Evolutionary conservation across 225 moss, liverwort and hornwort species (phyloP), one percentile per base, ranked within the genome.

Genomic region (Takakia lepidozioides): DNA sequence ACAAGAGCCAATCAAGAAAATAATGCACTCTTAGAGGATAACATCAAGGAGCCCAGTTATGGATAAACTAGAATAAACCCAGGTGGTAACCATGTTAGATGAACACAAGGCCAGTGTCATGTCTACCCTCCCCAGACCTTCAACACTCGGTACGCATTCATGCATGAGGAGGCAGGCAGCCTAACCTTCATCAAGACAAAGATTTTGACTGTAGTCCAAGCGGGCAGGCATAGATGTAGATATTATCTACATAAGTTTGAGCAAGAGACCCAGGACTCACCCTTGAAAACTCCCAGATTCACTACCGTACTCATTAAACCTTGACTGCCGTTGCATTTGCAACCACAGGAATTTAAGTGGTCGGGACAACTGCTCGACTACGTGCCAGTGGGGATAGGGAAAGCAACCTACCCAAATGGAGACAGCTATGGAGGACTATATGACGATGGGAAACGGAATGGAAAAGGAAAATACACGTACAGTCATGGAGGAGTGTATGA

Each of bases 371-470:
- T 85, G 19, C 68, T 67, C 45, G 87, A 92, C 60, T 92, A 79
- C 75, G 79, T 92, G 25, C 91, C 91, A n/a, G 57, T 49, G 52
- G 84, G 84, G 55, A 48, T 43, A 27, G 91, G 91, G 22, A 81
- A 68, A 34, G 82, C 91, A 30, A 83, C 68, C 25, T 93, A 78
- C 23, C 65, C 88, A 0, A 86, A 76, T 58, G 93, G 88, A 38
- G 93, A 93, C 40, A 70, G 58, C 49, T 93, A 86, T 34, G 78
- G 78, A 54, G 93, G 88, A 7, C 61, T 2, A 13, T 88, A 85
- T 10, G 93, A 88, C 45, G 88, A 93, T 58, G 78, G 73, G 1
- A 85, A 83, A 65, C 78, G 88, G 46, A 88, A 86, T 49, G 88
- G 93, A 19, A 50, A 71, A 28, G 93, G 88, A 0, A 88, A 78